Base-by-base conservation (phyloP, 257 asterid genomes). In the Cordia subcordata region DNA sequence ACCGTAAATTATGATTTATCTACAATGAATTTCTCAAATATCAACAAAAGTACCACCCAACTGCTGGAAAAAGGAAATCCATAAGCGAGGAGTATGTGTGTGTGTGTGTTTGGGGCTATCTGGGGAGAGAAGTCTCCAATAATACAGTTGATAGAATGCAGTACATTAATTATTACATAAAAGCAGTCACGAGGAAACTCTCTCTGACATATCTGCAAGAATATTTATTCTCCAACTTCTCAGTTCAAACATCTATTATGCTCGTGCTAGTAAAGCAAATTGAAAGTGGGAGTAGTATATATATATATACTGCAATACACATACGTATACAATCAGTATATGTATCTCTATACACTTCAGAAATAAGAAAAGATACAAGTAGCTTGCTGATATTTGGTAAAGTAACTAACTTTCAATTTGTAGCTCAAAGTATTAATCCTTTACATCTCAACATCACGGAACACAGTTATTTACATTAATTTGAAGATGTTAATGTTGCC, bases 151-250 rank as follows among this genome's bases (percentile, higher is more conserved):
- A 56, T 56, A 47, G 13, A 32, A 51, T 14, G 33, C 49, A 45
- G 67, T 53, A n/a, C n/a, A n/a, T n/a, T n/a, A n/a, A n/a, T n/a
- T n/a, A n/a, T n/a, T n/a, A 58, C 55, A 55, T 19, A 45, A 55
- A 61, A 79, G 77, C 67, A 76, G 80, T 76, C 82, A 70, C 79
- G 75, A 76, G 87, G 64, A 69, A 58, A 60, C 71, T 62, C 46
- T 37, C 53, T 52, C 8, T 64, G 40, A 62, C 52, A 61, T 19
- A 64, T 71, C 53, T 71, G 79, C 75, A 72, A 69, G 65, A 75
- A 67, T 61, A 68, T 70, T 75, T 76, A 72, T 72, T 79, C 76
- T 72, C 68, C 69, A 60, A 57, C 78, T 57, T 67, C 72, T 65
- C 52, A 60, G 65, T 64, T 61, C 61, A 80, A 63, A 11, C 75